These are phyloP conservation scores for Beta macrorhiza DNA, from an alignment of 179 eudicot species.

Conservation along the genomic window DNA sequence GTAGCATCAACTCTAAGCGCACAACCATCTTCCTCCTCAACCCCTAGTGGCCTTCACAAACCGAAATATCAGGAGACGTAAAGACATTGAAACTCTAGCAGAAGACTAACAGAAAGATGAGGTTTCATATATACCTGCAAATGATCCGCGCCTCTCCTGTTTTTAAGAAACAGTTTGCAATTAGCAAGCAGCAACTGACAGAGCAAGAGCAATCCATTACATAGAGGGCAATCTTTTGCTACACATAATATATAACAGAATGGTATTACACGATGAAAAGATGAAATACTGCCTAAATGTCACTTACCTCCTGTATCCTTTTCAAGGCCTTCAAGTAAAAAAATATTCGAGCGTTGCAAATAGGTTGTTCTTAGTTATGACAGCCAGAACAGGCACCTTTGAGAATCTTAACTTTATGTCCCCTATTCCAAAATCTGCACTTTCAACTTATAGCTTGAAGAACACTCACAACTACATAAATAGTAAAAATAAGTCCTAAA, in stretches of 20 bases:
- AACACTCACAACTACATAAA: slow-evolving; percentile 57
- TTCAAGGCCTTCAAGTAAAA: slow-evolving; percentile 48
- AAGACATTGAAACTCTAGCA: not conserved
- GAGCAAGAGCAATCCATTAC: not conserved
- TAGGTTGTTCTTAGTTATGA: slow-evolving; percentile 38
- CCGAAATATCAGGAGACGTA: slow-evolving; percentile 17
- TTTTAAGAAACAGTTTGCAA: not conserved
- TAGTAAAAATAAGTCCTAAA: not conserved
- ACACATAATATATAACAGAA: no score
- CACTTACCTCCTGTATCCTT: slow-evolving; percentile 45
- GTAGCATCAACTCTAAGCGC: slow-evolving; percentile 31
- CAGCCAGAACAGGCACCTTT: slow-evolving; percentile 68
- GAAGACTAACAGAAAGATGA: not conserved
- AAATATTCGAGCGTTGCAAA: slow-evolving; percentile 68
- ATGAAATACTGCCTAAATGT: slow-evolving; percentile 1
- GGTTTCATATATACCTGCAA: slow-evolving; percentile 54
- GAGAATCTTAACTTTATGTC: slow-evolving; percentile 61
- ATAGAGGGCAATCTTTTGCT: not conserved
- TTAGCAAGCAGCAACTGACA: not conserved
- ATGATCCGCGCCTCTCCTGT: slow-evolving; percentile 69
- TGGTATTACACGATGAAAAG: not conserved
- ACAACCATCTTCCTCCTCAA: slow-evolving; percentile 47
- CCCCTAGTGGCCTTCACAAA: slow-evolving; percentile 48
- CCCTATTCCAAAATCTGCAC: slow-evolving; percentile 56
- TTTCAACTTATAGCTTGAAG: slow-evolving; percentile 49